Base-by-base conservation (phyloP, 345 rosid genomes). In the Euphorbia peplus region DNA sequence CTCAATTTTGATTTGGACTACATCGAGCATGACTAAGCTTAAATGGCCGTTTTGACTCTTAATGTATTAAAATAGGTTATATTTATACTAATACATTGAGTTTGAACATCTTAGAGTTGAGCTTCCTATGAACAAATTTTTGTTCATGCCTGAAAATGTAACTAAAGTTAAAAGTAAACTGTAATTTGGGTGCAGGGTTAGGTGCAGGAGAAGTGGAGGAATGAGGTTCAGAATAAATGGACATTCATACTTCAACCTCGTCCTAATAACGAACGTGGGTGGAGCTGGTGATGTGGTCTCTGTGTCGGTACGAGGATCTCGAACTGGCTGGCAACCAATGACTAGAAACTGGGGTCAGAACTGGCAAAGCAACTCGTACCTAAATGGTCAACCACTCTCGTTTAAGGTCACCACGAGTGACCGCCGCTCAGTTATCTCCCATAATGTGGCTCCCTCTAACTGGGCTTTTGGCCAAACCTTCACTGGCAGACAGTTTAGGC, bases 271-370 rank as follows among this genome's bases (percentile, higher is more conserved):
- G 21, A 75, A 75, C 32, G 78, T 75, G 41, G 78, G 70, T 21
- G 78, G 78, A 35, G 70, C 73, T 51, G 78, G 78, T 7, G 78
- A 75, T 41, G 70, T 75, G 47, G 70, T 37, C 15, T 63, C 73
- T 3, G 37, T 69, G 14, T 64, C 74, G 21, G 14, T 69, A n/a
- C 69, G 51, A 58, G 78, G 78, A 63, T 55, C 73, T 1, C 64
- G 54, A 59, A 47, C 66, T 41, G 54, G 73, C 7, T 75, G 78
- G 78, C 64, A 63, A 39, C 51, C 78, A 19, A 69, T 75, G 78
- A 56, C 74, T 39, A 63, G 74, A 42, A 75, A 75, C n/a, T 75
- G 78, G 78, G 78, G 78, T 32, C 78, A 75, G 37, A 75, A 75
- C 48, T 75, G 78, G 78, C 78, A 75, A 37, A 70, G 73, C 60